A percentile compares a stretch with the other conserved stretches of the same genome.
These are phyloP conservation scores for Megacollybia marginata DNA, from an alignment of 768 basidiomycete genomes.

Conservation along the genomic window DNA sequence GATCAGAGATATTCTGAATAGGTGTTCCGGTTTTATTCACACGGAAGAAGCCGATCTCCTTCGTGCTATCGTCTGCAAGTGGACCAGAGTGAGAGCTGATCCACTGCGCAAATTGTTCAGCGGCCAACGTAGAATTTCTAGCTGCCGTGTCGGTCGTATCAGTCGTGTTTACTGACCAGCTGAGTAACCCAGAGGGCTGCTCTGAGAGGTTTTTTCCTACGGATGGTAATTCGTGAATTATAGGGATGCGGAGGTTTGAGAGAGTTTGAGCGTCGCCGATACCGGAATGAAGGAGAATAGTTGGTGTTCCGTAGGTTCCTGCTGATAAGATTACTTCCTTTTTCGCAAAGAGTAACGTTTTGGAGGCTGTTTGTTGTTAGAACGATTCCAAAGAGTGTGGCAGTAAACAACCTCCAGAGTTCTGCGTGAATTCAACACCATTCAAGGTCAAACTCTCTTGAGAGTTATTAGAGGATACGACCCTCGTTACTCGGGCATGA, in stretches of 20 bases:
- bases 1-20: slow-evolving; percentile 11
- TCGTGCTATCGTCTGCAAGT: slow-evolving; percentile 3
- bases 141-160: slow-evolving; percentile 6
- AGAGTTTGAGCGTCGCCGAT: slow-evolving; percentile 15
- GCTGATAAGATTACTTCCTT: slow-evolving; percentile 19
- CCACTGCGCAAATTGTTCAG: slow-evolving; percentile 10
- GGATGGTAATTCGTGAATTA: slow-evolving; percentile 11
- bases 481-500: slow-evolving; percentile 1
- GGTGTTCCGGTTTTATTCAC: slow-evolving; percentile 7
- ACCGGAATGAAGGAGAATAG: slow-evolving; percentile 17
- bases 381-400: not conserved
- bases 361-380: not conserved
- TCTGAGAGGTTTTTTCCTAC: slow-evolving; percentile 18
- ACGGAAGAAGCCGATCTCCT: slow-evolving; percentile 12
- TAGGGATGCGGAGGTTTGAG: slow-evolving; percentile 8
- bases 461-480: not conserved
- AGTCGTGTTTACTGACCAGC: slow-evolving; percentile 13
- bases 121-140: slow-evolving; percentile 7
- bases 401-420: not conserved
- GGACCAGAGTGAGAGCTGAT: slow-evolving; percentile 9
- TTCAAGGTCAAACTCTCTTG: not conserved
- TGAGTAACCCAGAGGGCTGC: slow-evolving; percentile 7
- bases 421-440: slow-evolving; percentile 3
- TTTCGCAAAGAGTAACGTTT: slow-evolving; percentile 3
- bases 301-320: slow-evolving; percentile 13